These are phyloP conservation scores for Cryphonectria naterciae DNA, from an alignment of 2,329 filamentous ascomycete species.

Conservation along the genomic window DNA sequence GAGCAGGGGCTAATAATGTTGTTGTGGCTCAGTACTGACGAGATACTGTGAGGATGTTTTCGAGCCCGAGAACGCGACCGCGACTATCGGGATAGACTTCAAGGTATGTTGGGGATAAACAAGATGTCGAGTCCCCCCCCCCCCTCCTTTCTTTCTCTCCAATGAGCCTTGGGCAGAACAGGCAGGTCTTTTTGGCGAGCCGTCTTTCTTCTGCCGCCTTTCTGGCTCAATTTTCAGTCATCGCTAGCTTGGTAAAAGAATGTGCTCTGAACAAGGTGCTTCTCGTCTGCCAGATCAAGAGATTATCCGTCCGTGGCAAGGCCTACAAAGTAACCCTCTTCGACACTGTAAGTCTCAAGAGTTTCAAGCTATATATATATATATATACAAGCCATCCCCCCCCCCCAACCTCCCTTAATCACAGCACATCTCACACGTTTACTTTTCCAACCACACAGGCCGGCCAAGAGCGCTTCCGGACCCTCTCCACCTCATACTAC, in stretches of 20 bases:
- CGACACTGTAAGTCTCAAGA: slow-evolving; percentile 46
- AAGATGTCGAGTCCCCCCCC: neutral
- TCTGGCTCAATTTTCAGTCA: neutral
- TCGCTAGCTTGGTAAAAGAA: neutral
- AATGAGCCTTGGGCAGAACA: neutral
- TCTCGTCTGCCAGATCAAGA: slow-evolving; percentile 49
- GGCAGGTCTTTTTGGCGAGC: neutral
- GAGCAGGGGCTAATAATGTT: neutral
- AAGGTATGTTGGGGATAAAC: slow-evolving; percentile 44
- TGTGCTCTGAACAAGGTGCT: slow-evolving; percentile 11
- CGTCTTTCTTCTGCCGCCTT: neutral
- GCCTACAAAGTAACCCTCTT: slow-evolving; percentile 58
- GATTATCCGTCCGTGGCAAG: slow-evolving; percentile 54
- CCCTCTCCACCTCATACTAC: slow-evolving; percentile 55
- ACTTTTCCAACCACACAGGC: slow-evolving; percentile 38
- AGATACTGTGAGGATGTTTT: slow-evolving; percentile 62
- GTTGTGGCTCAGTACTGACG: slow-evolving; percentile 48
- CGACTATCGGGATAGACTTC: slow-evolving; percentile 62
- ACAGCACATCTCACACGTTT: slow-evolving; percentile 12
- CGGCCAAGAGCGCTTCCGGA: slow-evolving; percentile 59
- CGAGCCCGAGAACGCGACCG: slow-evolving; percentile 56
- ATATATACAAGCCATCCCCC: neutral
- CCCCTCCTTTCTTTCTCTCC: neutral
- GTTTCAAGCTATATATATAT: neutral
- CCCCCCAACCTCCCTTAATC: slow-evolving; percentile 5